phyloP scores from a whole-genome alignment of 768 basidiomycete species.

The Mrakia gelida region DNA sequence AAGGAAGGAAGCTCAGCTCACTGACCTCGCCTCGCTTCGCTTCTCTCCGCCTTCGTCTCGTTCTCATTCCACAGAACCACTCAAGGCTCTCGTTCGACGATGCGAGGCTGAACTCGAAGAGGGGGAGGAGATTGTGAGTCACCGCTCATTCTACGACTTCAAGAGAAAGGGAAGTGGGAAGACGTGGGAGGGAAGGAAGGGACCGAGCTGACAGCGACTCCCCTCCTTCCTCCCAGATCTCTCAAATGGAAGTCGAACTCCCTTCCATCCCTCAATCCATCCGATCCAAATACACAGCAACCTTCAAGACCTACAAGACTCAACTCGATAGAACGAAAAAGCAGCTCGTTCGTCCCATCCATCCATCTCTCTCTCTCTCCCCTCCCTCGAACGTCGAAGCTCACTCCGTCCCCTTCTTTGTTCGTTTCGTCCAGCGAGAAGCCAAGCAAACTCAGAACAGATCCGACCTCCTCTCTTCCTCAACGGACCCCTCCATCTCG shows the following conservation, averaged over 20 bases:
- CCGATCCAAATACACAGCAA: conserved; percentile 67
- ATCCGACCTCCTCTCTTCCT: conserved; percentile 64
- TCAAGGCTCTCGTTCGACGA: conserved; percentile 70
- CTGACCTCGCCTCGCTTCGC: background rate
- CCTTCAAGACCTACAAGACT: conserved; percentile 68
- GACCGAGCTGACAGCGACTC: background rate
- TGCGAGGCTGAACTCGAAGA: conserved; percentile 96
- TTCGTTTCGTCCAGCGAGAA: conserved; percentile 53
- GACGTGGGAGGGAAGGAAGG: background rate
- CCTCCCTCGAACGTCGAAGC: too few species aligned
- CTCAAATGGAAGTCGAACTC: conserved; percentile 99
- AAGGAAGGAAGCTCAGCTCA: background rate
- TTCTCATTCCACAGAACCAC: conserved; percentile 57
- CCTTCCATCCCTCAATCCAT: conserved; percentile 87
- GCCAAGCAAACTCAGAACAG: conserved; percentile 65
- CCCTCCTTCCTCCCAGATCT: conserved; percentile 56
- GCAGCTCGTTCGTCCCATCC: conserved; percentile 46
- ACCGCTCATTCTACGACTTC: background rate
- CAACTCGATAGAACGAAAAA: conserved; percentile 77
- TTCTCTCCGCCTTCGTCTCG: conserved; percentile 1
- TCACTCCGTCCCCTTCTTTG: too few species aligned
- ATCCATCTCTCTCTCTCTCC: too few species aligned
- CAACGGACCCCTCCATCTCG: conserved; percentile 46
- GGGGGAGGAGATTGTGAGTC: conserved; percentile 89
- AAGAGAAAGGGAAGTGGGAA: background rate